Conservation (phyloP, 176 grass and related monocot species). For the Phoenix roebelenii region DNA sequence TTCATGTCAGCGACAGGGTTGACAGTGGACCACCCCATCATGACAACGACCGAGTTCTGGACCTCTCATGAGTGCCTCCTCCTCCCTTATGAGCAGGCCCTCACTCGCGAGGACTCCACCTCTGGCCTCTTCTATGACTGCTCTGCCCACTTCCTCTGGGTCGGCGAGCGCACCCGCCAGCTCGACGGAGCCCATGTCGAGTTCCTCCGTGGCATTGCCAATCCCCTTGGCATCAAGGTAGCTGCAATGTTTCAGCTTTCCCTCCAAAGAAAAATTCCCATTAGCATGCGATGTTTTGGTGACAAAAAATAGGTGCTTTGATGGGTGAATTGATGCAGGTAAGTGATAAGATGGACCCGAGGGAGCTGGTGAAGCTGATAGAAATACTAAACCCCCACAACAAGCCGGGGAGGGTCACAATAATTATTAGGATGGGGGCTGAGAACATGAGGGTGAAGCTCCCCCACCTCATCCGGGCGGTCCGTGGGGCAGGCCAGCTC, state of each 20-base stretch:
- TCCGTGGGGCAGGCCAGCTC: conserved; percentile 64
- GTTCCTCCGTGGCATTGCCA: conserved; percentile 91
- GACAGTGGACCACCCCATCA: conserved; percentile 82
- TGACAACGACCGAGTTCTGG: conserved; percentile 96
- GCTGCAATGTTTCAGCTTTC: not conserved
- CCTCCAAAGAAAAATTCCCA: not conserved
- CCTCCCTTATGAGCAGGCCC: conserved; percentile 83
- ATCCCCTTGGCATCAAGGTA: conserved; percentile 94
- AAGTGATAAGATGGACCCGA: conserved; percentile 95
- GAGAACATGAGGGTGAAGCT: conserved; percentile 99
- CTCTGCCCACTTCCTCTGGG: conserved; percentile 95
- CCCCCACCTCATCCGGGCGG: conserved; percentile 85
- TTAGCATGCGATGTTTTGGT: not conserved
- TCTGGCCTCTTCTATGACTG: conserved; percentile 90
- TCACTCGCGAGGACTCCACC: conserved; percentile 89
- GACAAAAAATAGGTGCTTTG: too few species aligned
- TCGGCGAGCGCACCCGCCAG: conserved; percentile 93
- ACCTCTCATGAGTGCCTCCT: conserved; percentile 96
- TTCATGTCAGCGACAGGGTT: conserved; percentile 95
- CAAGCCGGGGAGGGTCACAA: conserved; percentile 92
- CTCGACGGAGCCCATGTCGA: conserved; percentile 94
- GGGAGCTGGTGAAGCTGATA: conserved; percentile 84
- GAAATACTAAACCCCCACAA: conserved; percentile 92
- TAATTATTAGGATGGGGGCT: conserved; percentile 93
- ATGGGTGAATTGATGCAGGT: conserved; percentile 35